Conservation (phyloP, 768 basidiomycete species). For the Suillus bovinus region DNA sequence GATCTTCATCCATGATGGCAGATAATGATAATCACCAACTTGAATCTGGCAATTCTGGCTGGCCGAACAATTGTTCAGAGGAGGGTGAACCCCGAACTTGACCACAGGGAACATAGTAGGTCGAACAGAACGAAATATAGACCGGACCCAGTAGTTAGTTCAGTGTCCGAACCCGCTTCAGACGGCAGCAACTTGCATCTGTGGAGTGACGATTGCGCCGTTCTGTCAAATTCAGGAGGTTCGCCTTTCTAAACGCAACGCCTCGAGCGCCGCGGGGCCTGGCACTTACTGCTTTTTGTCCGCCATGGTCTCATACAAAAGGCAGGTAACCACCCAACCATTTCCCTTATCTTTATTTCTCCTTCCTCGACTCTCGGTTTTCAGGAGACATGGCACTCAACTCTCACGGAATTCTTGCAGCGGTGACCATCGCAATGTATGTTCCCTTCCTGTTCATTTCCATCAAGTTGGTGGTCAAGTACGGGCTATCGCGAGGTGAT, state of each 20-base stretch:
- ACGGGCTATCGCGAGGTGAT: constrained; percentile 57
- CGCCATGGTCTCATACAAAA: constrained; percentile 22
- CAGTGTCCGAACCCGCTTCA: too few relatives aligned
- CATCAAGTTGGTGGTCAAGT: constrained; percentile 46
- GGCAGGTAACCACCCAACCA: not conserved
- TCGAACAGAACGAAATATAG: too few relatives aligned
- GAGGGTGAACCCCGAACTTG: too few relatives aligned
- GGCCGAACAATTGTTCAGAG: too few relatives aligned
- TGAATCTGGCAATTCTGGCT: too few relatives aligned
- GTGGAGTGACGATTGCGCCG: too few relatives aligned
- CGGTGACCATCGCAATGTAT: constrained; percentile 61
- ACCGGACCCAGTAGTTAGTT: too few relatives aligned
- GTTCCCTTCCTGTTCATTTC: constrained; percentile 52
- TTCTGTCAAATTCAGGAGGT: not conserved
- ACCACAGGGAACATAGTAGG: too few relatives aligned
- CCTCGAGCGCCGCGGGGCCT: not conserved
- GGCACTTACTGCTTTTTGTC: constrained; percentile 21
- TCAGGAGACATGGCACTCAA: constrained; percentile 35
- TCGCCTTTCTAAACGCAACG: not conserved
- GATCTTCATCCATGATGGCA: too few relatives aligned
- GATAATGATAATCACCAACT: too few relatives aligned
- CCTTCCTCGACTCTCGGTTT: not conserved
- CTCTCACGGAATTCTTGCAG: constrained; percentile 52
- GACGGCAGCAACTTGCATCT: too few relatives aligned
- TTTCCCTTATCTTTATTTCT: constrained; percentile 5